phyloP scores from a whole-genome alignment of 169 alveolate species.

The Theileria sp. region DNA sequence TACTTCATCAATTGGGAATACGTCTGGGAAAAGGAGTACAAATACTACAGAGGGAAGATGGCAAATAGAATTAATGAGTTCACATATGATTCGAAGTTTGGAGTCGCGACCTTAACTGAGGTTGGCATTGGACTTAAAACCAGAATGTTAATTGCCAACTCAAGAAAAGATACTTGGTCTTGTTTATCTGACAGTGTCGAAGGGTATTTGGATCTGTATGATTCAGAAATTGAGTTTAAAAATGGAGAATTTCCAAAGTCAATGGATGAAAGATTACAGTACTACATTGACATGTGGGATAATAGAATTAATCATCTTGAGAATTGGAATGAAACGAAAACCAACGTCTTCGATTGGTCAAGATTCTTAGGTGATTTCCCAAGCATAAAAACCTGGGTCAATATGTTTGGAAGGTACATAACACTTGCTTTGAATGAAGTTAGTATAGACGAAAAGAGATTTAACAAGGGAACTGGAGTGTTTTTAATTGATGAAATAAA shows the following conservation, averaged over 20 bases:
- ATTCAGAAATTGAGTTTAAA: slow-evolving; percentile 1
- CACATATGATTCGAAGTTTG: slow-evolving; percentile 17
- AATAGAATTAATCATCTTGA: background rate
- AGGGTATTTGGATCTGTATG: background rate
- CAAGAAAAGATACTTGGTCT: slow-evolving; percentile 3
- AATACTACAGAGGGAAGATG: slow-evolving; percentile 7
- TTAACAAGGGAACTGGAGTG: slow-evolving; percentile 1
- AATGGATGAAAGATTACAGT: background rate
- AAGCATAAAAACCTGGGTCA: slow-evolving; percentile 6
- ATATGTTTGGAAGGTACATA: background rate
- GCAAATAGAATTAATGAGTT: background rate
- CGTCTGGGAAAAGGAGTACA: slow-evolving; percentile 38
- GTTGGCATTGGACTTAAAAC: background rate
- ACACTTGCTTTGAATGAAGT: background rate
- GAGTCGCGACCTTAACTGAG: slow-evolving; percentile 3
- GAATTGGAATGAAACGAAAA: background rate
- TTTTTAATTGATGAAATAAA: background rate
- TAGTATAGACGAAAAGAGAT: background rate
- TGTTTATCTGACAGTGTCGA: background rate
- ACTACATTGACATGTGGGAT: slow-evolving; percentile 20
- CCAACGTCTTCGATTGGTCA: slow-evolving; percentile 18
- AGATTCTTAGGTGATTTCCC: background rate
- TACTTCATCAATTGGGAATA: slow-evolving; percentile 40
- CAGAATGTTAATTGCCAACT: background rate
- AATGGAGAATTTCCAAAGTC: background rate